Evolutionary conservation across 305 asterid species (phyloP), one percentile per base, ranked within the genome.

Genomic region (Petunia hybrid): DNA sequence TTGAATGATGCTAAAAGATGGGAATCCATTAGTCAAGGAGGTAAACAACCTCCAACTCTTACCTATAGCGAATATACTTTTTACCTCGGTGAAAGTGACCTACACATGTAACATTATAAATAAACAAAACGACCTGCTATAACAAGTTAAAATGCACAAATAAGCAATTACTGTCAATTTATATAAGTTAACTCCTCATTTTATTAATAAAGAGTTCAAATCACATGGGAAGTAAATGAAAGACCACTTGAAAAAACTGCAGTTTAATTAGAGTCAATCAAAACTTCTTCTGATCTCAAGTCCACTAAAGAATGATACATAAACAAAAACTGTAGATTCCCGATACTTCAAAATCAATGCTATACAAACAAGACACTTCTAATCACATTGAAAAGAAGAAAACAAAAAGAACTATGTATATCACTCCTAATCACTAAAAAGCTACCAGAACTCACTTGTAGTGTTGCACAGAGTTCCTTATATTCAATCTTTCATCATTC

Each of bases 251-350:
- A 10, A 35, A 3, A 8, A 13, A 13, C 5, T 8, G 2, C 14
- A 2, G 36, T 73, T 35, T 73, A 35, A 73, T 6, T 51, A 45
- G 6, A 51, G 64, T 53, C 64, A 0, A 13, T 74, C 63, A 74
- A 22, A 74, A 74, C 48, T 51, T 74, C 38, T 6, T 6, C 0
- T 53, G n/a, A 7, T 74, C 38, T 51, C 63, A 53, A 36, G 64
- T 53, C 7, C 64, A 74, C 36, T 53, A 53, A 53, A 74, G 38
- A 74, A 74, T 74, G 64, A 53, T 51, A 74, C 79, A 53, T 74
- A 13, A 53, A 74, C 48, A 53, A 53, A 74, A 14, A 38, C 31
- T 53, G 43, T 6, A 73, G 31, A 22, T 22, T 22, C 2, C 63
- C 14, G 53, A 13, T 38, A 53, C 64, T 36, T 74, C 64, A 74